Conservation (phyloP, 208 protist genomes). For the Porcisia deanei region DNA sequence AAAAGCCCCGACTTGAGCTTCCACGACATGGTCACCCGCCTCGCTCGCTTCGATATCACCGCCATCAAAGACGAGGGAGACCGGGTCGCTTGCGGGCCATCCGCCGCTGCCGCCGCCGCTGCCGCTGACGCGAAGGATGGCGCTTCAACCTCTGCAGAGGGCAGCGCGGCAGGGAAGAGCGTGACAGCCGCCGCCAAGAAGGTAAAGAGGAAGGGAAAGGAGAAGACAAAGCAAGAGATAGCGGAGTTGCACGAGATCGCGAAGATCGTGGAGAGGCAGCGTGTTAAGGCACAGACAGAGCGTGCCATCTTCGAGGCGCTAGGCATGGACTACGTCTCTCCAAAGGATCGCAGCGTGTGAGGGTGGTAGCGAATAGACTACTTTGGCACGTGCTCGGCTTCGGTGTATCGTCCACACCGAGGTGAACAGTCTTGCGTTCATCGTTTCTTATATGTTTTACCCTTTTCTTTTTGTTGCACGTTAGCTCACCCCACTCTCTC, state of each 20-base stretch:
- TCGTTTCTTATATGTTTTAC: too few species aligned
- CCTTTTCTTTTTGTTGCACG: background rate
- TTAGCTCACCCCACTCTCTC: background rate
- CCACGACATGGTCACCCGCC: slow-evolving; percentile 61
- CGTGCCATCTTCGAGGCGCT: slow-evolving; percentile 79
- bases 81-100: background rate
- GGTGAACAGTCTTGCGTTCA: too few species aligned
- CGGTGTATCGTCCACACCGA: too few species aligned
- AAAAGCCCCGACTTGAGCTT: slow-evolving; percentile 25
- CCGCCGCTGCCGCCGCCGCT: too few species aligned
- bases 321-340: slow-evolving; percentile 75
- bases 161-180: slow-evolving; percentile 1
- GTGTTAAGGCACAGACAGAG: slow-evolving; percentile 69
- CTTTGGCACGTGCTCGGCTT: too few species aligned
- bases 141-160: background rate
- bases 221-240: slow-evolving; percentile 37
- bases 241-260: slow-evolving; percentile 49
- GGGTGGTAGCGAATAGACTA: too few species aligned
- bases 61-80: background rate
- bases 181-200: slow-evolving; percentile 3
- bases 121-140: background rate
- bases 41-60: slow-evolving; percentile 37
- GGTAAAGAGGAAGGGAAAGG: slow-evolving; percentile 28
- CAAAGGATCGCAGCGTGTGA: slow-evolving; percentile 67
- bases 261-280: slow-evolving; percentile 58